phyloP scores from a whole-genome alignment of 2,329 filamentous ascomycete genomes.

The Rhytidhysteron rufulum region DNA sequence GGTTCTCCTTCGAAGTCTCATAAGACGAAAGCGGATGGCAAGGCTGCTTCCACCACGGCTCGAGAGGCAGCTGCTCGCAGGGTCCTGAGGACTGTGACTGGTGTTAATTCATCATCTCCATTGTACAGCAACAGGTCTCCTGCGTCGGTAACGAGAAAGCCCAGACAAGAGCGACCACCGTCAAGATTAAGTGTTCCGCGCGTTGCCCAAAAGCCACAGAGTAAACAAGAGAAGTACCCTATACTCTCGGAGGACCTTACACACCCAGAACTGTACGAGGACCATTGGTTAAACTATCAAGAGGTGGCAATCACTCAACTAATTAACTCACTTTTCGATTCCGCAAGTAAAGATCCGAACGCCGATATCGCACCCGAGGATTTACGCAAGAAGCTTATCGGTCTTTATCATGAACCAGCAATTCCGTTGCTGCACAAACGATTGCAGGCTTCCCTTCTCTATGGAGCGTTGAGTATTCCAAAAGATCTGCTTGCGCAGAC shows the following conservation, averaged over 20 bases:
- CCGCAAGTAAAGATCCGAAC: slow-evolving; percentile 23
- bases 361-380: slow-evolving; percentile 25
- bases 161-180: slow-evolving; percentile 18
- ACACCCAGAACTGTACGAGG: slow-evolving; percentile 58
- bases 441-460: slow-evolving; percentile 56
- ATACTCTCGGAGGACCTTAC: slow-evolving; percentile 52
- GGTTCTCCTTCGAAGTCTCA: slow-evolving; percentile 32
- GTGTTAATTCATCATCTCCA: slow-evolving; percentile 27
- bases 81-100: slow-evolving; percentile 15
- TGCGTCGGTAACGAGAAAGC: slow-evolving; percentile 28
- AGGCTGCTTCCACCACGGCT: slow-evolving; percentile 20
- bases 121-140: slow-evolving; percentile 34
- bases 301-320: slow-evolving; percentile 59
- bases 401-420: slow-evolving; percentile 50
- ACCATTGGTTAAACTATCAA: slow-evolving; percentile 60
- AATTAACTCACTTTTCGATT: slow-evolving; percentile 53
- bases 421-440: slow-evolving; percentile 53
- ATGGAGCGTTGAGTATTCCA: slow-evolving; percentile 55
- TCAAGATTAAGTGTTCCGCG: slow-evolving; percentile 31
- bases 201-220: slow-evolving; percentile 25
- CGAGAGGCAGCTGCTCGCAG: slow-evolving; percentile 18
- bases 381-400: slow-evolving; percentile 48
- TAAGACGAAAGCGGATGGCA: slow-evolving; percentile 24
- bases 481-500: slow-evolving; percentile 47
- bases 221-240: slow-evolving; percentile 43